Base-by-base conservation (phyloP, 2,329 filamentous ascomycete species). In the Stachybotrys elegans region DNA sequence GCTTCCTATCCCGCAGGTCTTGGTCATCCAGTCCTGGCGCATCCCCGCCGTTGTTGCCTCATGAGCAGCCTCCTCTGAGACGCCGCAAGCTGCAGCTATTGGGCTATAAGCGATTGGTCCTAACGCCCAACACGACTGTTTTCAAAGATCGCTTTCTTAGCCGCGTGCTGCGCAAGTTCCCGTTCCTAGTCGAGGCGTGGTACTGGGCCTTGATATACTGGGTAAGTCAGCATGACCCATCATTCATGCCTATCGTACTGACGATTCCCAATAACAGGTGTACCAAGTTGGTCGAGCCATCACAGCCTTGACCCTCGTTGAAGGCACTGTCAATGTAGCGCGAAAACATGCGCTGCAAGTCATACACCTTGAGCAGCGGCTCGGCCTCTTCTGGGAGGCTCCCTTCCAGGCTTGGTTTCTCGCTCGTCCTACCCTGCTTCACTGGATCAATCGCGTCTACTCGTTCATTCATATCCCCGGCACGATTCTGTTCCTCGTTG, bases 401-500 rank as follows among this genome's bases (percentile, higher is more conserved):
- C 67, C 67, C 12, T 72, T 88, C 37, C 84, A 88, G 62, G 61
- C 65, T 27, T 72, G 66, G 63, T 74, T 74, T 55, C 58, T 69
- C 46, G 60, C 65, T 17, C 73, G 74, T 42, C 74, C 80, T 2
- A 57, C 67, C 22, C 54, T 84, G 34, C 76, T 89, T 69, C 76
- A 71, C 51, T 86, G 77, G 77, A 85, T 82, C 53, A 88, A 88
- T 63, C 76, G 83, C 56, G 73, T 78, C 22, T 88, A 88, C 65
- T 87, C 83, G 6, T 88, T 87, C 63, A 86, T 89, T 55, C 85
- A 88, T 61, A 88, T 88, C 46, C 85, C 84, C 1, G 84, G 83
- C 13, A 88, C 84, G 6, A 88, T 88, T 51, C 72, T 83, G 36
- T 89, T 87, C 57, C 61, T 72, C 14, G 67, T 75, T 29, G 75